phyloP scores from a whole-genome alignment of 371 early-diverging fungal genomes.

The Coemansia sp. region DNA sequence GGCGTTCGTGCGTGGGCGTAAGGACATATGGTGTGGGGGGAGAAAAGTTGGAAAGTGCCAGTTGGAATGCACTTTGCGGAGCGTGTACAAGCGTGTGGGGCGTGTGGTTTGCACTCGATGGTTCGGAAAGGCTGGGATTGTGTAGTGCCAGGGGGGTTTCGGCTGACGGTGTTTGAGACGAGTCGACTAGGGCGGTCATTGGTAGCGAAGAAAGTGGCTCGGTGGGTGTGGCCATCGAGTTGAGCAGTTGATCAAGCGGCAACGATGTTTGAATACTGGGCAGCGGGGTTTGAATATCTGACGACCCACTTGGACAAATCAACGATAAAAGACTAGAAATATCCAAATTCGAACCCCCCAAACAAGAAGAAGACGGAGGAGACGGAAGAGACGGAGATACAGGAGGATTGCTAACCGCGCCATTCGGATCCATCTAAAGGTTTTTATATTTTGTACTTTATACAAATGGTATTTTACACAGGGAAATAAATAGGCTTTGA shows the following conservation, averaged over 20 bases:
- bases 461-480: no score
- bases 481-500: constrained; percentile 9
- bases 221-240: not conserved
- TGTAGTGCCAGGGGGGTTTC: not conserved
- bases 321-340: constrained; percentile 9
- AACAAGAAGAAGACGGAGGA: not conserved
- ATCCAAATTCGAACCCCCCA: not conserved
- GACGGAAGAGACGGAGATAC: not conserved
- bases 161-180: not conserved
- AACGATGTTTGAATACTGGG: not conserved
- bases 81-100: no score
- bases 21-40: not conserved
- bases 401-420: not conserved
- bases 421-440: constrained; percentile 15
- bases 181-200: not conserved
- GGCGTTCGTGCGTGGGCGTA: constrained; percentile 4
- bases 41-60: not conserved
- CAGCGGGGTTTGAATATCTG: not conserved
- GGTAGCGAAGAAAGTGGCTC: not conserved
- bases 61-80: no score
- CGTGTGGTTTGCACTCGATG: no score
- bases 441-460: not conserved
- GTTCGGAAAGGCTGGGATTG: no score
- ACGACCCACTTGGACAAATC: not conserved
- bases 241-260: not conserved